phyloP scores from a whole-genome alignment of 495 filamentous ascomycete species.

The Poronia punctata region DNA sequence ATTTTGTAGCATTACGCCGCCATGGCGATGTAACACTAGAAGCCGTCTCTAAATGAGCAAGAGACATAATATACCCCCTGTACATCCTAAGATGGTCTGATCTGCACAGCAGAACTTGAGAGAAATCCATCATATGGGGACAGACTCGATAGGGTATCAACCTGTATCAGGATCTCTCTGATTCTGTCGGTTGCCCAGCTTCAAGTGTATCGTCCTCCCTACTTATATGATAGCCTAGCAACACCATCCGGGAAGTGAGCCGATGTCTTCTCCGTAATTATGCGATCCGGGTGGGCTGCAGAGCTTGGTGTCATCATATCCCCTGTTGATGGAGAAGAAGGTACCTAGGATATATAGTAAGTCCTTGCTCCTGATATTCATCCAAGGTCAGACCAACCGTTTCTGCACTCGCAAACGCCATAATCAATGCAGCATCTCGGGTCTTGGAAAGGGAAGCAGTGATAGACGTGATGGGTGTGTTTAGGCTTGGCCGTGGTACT shows the following conservation, averaged over 20 bases:
- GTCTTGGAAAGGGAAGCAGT: conserved; percentile 20
- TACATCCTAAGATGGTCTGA: too few relatives aligned
- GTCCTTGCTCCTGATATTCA: neutral
- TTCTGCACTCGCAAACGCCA: conserved; percentile 18
- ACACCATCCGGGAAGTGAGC: conserved; percentile 17
- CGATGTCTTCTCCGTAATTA: conserved; percentile 13
- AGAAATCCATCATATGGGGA: too few relatives aligned
- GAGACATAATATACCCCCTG: neutral
- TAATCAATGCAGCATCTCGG: conserved; percentile 16
- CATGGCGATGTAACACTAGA: conserved; percentile 34
- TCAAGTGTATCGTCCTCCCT: neutral
- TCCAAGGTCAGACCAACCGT: conserved; percentile 12
- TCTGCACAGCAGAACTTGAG: too few relatives aligned
- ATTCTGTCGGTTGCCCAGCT: too few relatives aligned
- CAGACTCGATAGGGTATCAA: too few relatives aligned
- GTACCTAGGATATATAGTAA: conserved; percentile 8
- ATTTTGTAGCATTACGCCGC: conserved; percentile 69
- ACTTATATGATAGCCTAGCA: conserved; percentile 7
- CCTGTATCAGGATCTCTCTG: too few relatives aligned
- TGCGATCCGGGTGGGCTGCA: conserved; percentile 13
- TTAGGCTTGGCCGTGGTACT: neutral
- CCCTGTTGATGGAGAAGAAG: conserved; percentile 15
- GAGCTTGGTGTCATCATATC: conserved; percentile 6
- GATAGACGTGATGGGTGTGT: neutral
- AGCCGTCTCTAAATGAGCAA: neutral